Evolutionary conservation across 2,329 filamentous ascomycete genomes (phyloP).

Genomic region (Colletotrichum spinosum): DNA sequence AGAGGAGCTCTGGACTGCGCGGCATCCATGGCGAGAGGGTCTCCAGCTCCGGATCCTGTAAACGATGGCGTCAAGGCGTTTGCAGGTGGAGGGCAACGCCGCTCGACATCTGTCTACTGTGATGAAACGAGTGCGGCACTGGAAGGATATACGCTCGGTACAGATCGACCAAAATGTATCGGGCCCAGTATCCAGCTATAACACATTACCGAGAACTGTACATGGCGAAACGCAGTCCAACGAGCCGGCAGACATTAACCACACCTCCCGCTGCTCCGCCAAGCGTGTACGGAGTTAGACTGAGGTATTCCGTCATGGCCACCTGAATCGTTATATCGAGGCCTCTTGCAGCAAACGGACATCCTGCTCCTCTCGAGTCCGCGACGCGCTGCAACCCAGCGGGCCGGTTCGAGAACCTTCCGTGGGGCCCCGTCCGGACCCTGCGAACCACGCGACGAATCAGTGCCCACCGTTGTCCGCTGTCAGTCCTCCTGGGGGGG

Average conservation of each 20-base stretch:
- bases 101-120: too few species aligned
- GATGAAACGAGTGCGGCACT: too few species aligned
- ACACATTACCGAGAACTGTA: neutral
- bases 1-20: slow-evolving; percentile 15
- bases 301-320: too few species aligned
- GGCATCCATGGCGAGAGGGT: slow-evolving; percentile 20
- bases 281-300: too few species aligned
- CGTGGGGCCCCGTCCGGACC: slow-evolving; percentile 48
- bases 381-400: slow-evolving; percentile 31
- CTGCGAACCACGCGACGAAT: slow-evolving; percentile 16
- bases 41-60: slow-evolving; percentile 18
- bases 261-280: slow-evolving; percentile 1
- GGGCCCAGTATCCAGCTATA: too few species aligned
- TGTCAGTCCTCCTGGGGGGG: slow-evolving; percentile 14
- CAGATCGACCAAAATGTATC: too few species aligned
- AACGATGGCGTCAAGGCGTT: slow-evolving; percentile 20
- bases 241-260: neutral
- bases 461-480: neutral
- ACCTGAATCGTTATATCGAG: slow-evolving; percentile 44
- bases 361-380: slow-evolving; percentile 5
- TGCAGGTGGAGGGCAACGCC: neutral
- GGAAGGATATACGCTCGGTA: too few species aligned
- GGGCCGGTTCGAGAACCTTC: slow-evolving; percentile 58
- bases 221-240: neutral
- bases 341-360: slow-evolving; percentile 48